A percentile compares a stretch with the other conserved stretches of the same genome.
Conservation (phyloP, 1,284 basidiomycete species). For the Xerocomus amazonicus region DNA sequence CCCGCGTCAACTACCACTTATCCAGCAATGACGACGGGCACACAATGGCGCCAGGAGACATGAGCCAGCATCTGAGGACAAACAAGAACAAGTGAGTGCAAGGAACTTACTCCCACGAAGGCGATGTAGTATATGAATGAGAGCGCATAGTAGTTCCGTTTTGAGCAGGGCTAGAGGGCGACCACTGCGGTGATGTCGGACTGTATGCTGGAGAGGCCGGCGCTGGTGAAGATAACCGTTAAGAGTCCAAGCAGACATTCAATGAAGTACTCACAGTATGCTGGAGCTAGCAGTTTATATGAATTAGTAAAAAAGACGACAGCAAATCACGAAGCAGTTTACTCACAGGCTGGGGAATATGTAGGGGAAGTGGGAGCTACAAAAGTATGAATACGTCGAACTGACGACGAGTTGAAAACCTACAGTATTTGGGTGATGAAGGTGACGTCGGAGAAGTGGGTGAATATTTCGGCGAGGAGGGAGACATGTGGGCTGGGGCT, state of each 20-base stretch:
- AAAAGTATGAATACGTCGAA: conserved; percentile 16
- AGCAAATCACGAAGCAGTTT: background rate
- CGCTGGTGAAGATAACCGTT: conserved; percentile 40
- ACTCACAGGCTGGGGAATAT: conserved; percentile 80
- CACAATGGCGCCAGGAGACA: conserved; percentile 1
- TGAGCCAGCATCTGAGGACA: conserved; percentile 10
- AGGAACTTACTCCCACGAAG: conserved; percentile 50
- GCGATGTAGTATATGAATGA: conserved; percentile 50
- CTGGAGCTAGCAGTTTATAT: conserved; percentile 45
- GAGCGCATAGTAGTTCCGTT: conserved; percentile 41
- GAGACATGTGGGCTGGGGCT: conserved; percentile 76
- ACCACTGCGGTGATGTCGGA: conserved; percentile 80
- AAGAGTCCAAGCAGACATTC: conserved; percentile 4
- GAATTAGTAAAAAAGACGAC: conserved; percentile 18
- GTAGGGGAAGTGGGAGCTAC: conserved; percentile 78
- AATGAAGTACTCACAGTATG: conserved; percentile 59
- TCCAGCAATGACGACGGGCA: conserved; percentile 5
- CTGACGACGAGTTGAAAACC: conserved; percentile 30
- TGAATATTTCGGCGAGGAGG: conserved; percentile 83
- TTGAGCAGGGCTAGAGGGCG: conserved; percentile 72
- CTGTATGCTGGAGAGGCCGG: conserved; percentile 83
- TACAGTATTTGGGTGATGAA: conserved; percentile 85
- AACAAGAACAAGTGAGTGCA: conserved; percentile 8
- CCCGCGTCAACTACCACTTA: conserved; percentile 3
- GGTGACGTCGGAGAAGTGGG: conserved; percentile 82